Evolutionary conservation across 179 eudicot genomes (phyloP), one percentile per base, ranked within the genome.

Genomic region (Beta lomatogona): DNA sequence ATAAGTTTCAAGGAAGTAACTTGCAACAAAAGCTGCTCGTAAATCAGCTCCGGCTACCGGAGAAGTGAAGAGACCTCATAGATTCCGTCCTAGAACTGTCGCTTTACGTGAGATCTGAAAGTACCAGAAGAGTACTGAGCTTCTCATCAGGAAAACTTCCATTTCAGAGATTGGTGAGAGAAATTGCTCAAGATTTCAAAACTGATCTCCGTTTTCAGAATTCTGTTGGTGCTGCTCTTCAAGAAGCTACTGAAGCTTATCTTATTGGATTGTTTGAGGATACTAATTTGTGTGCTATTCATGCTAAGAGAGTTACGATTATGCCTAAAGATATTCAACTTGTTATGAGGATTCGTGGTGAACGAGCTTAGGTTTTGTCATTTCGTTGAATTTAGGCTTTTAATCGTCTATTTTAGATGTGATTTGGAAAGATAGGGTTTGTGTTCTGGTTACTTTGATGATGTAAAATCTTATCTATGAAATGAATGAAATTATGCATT

Each of bases 21-120:
- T 81, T 6, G 83, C 84, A 0, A 82, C 84, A 4, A 82, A 82
- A 25, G 84, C 84, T 1, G 81, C 84, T 4, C 53, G 84, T 3
- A 82, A 82, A 54, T 82, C 84, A 0, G 84, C 84, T 0, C 84
- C 84, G 14, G 84, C 84, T 7, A 82, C 83, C 67, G 80, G 83
- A 8, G 83, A 80, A 14, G 83, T 81, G 58, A 80, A 80, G 73
- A 80, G 73, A 64, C 82, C 82, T 3, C 82, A 80, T 78, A 73
- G 82, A 14, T 80, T 80, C 54, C 53, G 82, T 4, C 82, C 82
- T 1, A 78, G 82, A 12, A 80, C 82, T 18, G 82, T 80, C 14
- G 82, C 82, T 2, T 50, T 80, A 0, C 41, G 82, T 4, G 82
- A 73, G 72, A 80, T 80, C 31, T 18, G 82, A 0, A 80, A 80